A percentile compares a stretch with the other conserved stretches of the same genome.
Evolutionary conservation across 2,329 filamentous ascomycete genomes (phyloP).

Genomic region (Pestalotiopsis sp.): DNA sequence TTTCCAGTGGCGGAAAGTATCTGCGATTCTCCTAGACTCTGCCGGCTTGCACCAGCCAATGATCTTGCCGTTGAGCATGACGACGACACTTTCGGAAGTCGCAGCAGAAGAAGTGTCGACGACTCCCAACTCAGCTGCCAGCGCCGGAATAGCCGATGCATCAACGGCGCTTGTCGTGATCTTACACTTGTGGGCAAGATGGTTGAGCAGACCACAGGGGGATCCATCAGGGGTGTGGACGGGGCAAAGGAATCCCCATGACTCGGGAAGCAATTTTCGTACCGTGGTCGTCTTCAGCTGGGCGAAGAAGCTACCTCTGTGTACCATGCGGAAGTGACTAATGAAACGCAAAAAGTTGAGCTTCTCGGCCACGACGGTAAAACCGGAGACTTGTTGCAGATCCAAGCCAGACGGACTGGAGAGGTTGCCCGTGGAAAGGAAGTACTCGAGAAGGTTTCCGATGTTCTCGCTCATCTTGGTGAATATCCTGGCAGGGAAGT

Average conservation of each 20-base stretch:
- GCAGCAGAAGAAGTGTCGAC: conserved; percentile 75
- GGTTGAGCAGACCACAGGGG: conserved; percentile 92
- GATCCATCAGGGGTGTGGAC: conserved; percentile 97
- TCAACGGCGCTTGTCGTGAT: conserved; percentile 79
- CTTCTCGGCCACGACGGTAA: conserved; percentile 96
- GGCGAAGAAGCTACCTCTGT: conserved; percentile 98
- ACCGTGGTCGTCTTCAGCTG: conserved; percentile 97
- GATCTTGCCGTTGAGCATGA: conserved; percentile 89
- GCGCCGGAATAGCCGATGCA: conserved; percentile 71
- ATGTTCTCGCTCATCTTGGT: conserved; percentile 85
- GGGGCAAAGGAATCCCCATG: conserved; percentile 96
- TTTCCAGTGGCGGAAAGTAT: conserved; percentile 93
- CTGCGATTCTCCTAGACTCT: conserved; percentile 78
- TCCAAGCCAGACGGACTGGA: conserved; percentile 90
- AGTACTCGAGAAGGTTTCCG: conserved; percentile 87
- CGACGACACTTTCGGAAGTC: conserved; percentile 79
- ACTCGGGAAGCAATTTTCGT: conserved; percentile 91
- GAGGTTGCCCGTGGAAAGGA: conserved; percentile 93
- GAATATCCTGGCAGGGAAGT: conserved; percentile 80
- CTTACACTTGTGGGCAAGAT: conserved; percentile 92
- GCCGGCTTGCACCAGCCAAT: conserved; percentile 88
- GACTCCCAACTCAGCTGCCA: conserved; percentile 80
- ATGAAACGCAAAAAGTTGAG: conserved; percentile 99
- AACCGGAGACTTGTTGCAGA: conserved; percentile 91
- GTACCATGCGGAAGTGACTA: conserved; percentile 98